Evolutionary conservation across 1,284 basidiomycete species (phyloP).

Genomic region (Gymnopus androsaceus): DNA sequence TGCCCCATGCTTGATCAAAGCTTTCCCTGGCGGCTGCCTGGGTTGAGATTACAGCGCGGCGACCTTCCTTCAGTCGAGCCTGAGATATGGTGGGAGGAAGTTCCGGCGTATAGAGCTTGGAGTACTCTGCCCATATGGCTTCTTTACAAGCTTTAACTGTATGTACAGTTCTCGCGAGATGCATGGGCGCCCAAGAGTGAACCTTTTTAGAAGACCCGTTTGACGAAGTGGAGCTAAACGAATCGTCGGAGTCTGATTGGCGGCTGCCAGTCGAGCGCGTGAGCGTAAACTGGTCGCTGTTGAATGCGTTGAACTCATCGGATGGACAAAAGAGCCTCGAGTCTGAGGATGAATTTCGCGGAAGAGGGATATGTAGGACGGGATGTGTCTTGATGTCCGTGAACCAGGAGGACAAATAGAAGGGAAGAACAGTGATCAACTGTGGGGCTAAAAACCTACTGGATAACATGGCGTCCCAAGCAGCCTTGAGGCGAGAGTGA

Average conservation of each 20-base stretch:
- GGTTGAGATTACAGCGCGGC: conserved; percentile 21
- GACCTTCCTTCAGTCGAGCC: conserved; percentile 31
- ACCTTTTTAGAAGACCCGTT: conserved; percentile 19
- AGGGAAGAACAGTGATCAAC: conserved; percentile 61
- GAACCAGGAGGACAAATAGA: conserved; percentile 66
- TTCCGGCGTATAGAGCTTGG: conserved; percentile 46
- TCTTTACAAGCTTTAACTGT: conserved; percentile 65
- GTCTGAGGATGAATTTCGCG: conserved; percentile 42
- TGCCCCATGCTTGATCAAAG: conserved; percentile 66
- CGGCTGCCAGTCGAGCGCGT: conserved; percentile 19
- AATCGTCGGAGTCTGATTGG: conserved; percentile 22
- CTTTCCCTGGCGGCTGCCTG: conserved; percentile 50
- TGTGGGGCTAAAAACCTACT: conserved; percentile 57
- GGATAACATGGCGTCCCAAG: conserved; percentile 72
- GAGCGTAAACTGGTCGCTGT: conserved; percentile 24
- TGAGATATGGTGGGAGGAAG: conserved; percentile 35
- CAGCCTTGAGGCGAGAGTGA: conserved; percentile 58
- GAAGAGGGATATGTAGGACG: conserved; percentile 55
- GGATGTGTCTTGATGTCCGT: conserved; percentile 52
- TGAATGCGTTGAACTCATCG: conserved; percentile 18
- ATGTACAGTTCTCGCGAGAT: conserved; percentile 58
- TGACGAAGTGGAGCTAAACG: conserved; percentile 10
- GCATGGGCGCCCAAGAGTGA: conserved; percentile 57
- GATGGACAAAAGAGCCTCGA: conserved; percentile 3
- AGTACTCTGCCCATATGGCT: conserved; percentile 66